Evolutionary conservation across 805 yeast genomes (phyloP), one percentile per base, ranked within the genome.

Genomic region (Ogataea wickerhamii): DNA sequence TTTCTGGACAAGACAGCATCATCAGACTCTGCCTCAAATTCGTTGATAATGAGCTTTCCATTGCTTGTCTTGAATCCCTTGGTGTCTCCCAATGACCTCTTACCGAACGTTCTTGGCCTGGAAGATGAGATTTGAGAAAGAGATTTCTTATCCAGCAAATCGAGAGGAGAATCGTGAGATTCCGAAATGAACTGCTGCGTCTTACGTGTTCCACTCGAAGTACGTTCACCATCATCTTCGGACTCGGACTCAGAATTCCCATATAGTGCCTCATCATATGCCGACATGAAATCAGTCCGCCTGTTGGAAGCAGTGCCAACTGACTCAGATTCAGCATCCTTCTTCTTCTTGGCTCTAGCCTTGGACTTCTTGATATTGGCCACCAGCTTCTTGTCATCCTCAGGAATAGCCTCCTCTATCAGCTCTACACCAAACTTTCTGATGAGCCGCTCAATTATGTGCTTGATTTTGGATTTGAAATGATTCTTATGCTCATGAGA

Each of bases 401-500:
- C 95, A 8, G 99, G 99, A 66, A 93, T 88, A 36, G 78, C 76
- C 37, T 67, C 67, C 56, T 85, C 95, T 36, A 93, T 75, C n/a
- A 69, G 73, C 23, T 89, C 97, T 45, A 77, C 73, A n/a, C 98
- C 96, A 57, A 87, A 87, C 57, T 88, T 80, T 59, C 98, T 78
- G 38, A 91, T 76, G 54, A 93, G 68, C 52, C 98, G 77, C 70
- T 93, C 99, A 45, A 93, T 70, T 38, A 93, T 83, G 56, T 93
- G 97, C 67, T 87, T 87, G 25, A 93, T 91, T 62, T 87, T 91
- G 11, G 89, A 76, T 60, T 87, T 88, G 73, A 93, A 93, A 58
- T 88, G 96, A 33, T 95, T 94, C 55, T 87, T 87, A 63, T 91
- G 97, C 59, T 89, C 97, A 60, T 87, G 93, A 28, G 96, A 87